phyloP scores from a whole-genome alignment of 129 eudicot genomes.

The Escallonia herrerae region DNA sequence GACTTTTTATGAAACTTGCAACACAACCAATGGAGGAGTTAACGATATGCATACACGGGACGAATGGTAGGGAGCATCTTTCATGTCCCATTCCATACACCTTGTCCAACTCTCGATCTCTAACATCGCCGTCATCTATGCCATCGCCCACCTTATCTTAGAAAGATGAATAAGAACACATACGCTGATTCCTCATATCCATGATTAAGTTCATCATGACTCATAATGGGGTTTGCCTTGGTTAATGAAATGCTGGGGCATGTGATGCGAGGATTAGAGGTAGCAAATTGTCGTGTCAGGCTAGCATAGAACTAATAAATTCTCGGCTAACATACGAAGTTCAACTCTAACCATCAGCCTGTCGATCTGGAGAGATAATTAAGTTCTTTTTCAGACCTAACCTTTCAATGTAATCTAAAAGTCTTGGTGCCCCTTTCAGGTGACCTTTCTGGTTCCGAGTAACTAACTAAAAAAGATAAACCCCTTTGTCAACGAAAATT shows the following conservation, averaged over 20 bases:
- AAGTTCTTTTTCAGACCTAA: neutral
- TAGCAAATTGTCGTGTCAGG: neutral
- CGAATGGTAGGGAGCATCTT: too few relatives aligned
- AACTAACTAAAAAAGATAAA: neutral
- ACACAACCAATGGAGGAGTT: neutral
- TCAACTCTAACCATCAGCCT: neutral
- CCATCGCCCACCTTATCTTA: too few relatives aligned
- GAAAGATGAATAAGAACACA: too few relatives aligned
- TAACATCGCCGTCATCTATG: too few relatives aligned
- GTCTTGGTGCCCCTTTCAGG: neutral
- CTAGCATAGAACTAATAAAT: neutral
- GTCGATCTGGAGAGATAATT: neutral
- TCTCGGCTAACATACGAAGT: neutral
- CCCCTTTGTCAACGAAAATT: neutral
- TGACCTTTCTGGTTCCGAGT: conserved; percentile 10
- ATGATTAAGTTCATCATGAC: neutral
- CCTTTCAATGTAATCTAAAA: neutral
- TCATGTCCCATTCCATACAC: too few relatives aligned
- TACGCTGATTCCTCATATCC: neutral
- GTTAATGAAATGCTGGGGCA: neutral
- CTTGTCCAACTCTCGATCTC: too few relatives aligned
- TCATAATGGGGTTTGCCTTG: neutral
- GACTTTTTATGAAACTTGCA: too few relatives aligned
- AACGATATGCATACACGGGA: neutral
- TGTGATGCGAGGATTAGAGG: conserved; percentile 8